Conservation (phyloP, 2,329 filamentous ascomycete genomes). For the Rugonectria rugulosa region DNA sequence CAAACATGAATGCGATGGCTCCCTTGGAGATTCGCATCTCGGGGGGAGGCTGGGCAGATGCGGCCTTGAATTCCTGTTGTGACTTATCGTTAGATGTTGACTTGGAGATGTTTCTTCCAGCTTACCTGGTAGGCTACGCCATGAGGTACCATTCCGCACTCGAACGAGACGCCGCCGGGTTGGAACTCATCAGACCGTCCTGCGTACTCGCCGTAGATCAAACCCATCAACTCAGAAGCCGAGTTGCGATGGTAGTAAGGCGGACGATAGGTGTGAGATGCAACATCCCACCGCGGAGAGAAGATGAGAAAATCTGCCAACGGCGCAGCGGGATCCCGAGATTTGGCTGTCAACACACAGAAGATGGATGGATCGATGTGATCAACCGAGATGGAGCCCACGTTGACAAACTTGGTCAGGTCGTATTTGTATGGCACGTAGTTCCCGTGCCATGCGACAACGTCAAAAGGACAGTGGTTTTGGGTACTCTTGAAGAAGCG, state of each 20-base stretch:
- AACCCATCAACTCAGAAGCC: constrained; percentile 64
- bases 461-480: constrained; percentile 72
- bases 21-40: constrained; percentile 35
- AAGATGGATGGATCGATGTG: constrained; percentile 73
- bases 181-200: constrained; percentile 30
- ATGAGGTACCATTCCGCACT: constrained; percentile 27
- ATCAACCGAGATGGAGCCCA: constrained; percentile 54
- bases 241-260: constrained; percentile 72
- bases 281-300: constrained; percentile 70
- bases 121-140: constrained; percentile 28
- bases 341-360: constrained; percentile 68
- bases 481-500: constrained; percentile 67
- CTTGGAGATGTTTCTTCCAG: rapidly evolving
- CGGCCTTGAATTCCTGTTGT: constrained; percentile 30
- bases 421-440: constrained; percentile 68
- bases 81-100: background rate
- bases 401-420: constrained; percentile 63
- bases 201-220: constrained; percentile 49
- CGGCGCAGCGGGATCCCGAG: constrained; percentile 59
- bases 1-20: constrained; percentile 36
- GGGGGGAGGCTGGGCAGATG: constrained; percentile 26
- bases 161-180: constrained; percentile 26
- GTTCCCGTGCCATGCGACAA: constrained; percentile 74
- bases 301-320: constrained; percentile 73
- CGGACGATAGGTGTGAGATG: constrained; percentile 67